Conservation (phyloP, 2,329 filamentous ascomycete species). For the Trichoderma afroharzianum region DNA sequence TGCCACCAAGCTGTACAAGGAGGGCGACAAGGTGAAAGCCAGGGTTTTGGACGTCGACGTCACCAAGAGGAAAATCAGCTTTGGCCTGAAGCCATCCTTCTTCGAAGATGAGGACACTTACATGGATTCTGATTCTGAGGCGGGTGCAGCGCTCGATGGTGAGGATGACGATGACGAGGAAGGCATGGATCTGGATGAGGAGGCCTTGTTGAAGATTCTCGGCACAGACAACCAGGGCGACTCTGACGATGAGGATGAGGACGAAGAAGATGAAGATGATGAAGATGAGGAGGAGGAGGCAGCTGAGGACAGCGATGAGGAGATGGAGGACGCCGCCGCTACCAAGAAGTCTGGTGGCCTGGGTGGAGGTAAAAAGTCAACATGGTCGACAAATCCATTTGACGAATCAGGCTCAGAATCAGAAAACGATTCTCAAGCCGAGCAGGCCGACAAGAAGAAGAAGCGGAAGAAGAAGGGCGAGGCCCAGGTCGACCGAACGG, state of each 20-base stretch:
- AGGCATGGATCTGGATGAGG: slow-evolving; percentile 48
- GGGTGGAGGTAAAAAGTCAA: slow-evolving; percentile 69
- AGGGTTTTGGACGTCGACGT: slow-evolving; percentile 75
- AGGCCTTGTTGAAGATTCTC: slow-evolving; percentile 41
- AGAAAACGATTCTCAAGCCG: slow-evolving; percentile 34
- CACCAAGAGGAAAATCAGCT: slow-evolving; percentile 74
- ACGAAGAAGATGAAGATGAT: slow-evolving; percentile 24
- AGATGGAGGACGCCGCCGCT: slow-evolving; percentile 37
- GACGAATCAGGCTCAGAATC: slow-evolving; percentile 55
- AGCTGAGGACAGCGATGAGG: slow-evolving; percentile 35
- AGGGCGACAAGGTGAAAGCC: slow-evolving; percentile 91
- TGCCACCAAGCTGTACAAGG: slow-evolving; percentile 83
- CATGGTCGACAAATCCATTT: slow-evolving; percentile 76
- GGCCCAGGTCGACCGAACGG: slow-evolving; percentile 83
- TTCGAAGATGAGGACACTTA: slow-evolving; percentile 62
- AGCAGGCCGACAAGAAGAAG: slow-evolving; percentile 42
- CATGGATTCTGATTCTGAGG: slow-evolving; percentile 46
- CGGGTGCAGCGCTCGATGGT: slow-evolving; percentile 44
- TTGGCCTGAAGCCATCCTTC: slow-evolving; percentile 90
- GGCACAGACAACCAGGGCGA: slow-evolving; percentile 45
- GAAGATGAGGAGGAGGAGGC: slow-evolving; percentile 46
- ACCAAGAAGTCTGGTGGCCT: slow-evolving; percentile 32
- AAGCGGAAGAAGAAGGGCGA: slow-evolving; percentile 73
- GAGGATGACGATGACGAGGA: slow-evolving; percentile 45
- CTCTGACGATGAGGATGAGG: slow-evolving; percentile 33